These are phyloP conservation scores for Xerocomus nothofagi DNA, from an alignment of 1,284 basidiomycete species.

Conservation along the genomic window DNA sequence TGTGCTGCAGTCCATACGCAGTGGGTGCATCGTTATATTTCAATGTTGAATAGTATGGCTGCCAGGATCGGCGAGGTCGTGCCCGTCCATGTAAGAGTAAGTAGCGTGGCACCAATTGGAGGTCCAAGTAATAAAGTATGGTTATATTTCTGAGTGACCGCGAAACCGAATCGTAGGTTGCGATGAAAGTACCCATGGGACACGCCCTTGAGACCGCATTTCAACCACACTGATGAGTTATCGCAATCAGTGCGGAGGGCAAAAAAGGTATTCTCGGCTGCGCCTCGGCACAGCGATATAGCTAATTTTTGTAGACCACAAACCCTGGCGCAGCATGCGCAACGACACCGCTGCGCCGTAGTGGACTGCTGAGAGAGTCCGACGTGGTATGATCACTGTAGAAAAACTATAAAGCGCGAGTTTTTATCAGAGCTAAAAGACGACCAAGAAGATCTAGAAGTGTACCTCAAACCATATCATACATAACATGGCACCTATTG, in stretches of 20 bases:
- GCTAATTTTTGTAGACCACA: neutral
- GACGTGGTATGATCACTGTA: neutral
- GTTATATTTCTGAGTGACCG: too few species aligned
- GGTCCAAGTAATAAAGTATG: too few species aligned
- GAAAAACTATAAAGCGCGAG: conserved; percentile 9
- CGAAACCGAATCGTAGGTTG: too few species aligned
- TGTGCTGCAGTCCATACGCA: too few species aligned
- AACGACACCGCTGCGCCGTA: conserved; percentile 4
- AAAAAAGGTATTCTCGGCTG: neutral
- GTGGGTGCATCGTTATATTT: too few species aligned
- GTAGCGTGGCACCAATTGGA: too few species aligned
- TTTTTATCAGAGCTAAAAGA: neutral
- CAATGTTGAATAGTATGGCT: too few species aligned
- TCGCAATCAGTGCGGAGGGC: too few species aligned
- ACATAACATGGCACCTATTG: conserved; percentile 23
- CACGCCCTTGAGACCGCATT: neutral
- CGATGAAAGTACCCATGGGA: neutral
- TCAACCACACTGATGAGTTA: neutral
- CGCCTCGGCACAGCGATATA: neutral
- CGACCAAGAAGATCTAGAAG: neutral
- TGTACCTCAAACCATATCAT: neutral
- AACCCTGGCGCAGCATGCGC: neutral
- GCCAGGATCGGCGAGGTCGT: too few species aligned
- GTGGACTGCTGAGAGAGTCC: neutral
- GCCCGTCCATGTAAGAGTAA: too few species aligned